Evolutionary conservation across 306 rosid species (phyloP), one percentile per base, ranked within the genome.

Genomic region (Casuarina glauca): DNA sequence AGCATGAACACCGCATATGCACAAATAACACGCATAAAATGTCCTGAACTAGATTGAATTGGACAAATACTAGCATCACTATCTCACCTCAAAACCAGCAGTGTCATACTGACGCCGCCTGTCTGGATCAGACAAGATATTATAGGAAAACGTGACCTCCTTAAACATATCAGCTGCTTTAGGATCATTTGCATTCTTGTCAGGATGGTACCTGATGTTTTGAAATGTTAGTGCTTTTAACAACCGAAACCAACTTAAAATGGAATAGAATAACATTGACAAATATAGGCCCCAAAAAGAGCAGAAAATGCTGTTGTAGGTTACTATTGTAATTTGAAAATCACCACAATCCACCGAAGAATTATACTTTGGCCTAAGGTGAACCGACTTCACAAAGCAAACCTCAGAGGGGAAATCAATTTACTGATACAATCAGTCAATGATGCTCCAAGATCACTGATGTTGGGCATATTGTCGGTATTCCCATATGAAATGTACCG

Each of bases 131-230:
- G 94, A 89, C 86, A 96, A 82, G 69, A 93, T 89, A 75, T 87
- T 91, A 55, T 96, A 91, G 16, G 99, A 96, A 86, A 96, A 91
- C 11, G 99, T 96, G 67, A 83, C 98, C 88, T 96, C 99, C 86
- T 90, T 93, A 83, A 96, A 96, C 89, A 85, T 85, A 82, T 96
- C 98, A 71, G 99, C 96, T 73, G 99, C 98, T 85, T 93, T 76
- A 86, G 99, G 98, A 84, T 96, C 98, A 75, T 96, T 96, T 45
- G 97, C 93, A 88, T 96, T 95, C 90, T 95, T 95, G 86, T 95
- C 98, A 19, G 98, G 98, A 82, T 95, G 98, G 76, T 89, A 95
- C 89, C 99, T 96, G 97, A 82, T 84, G 81, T 50, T 52, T 48
- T 71, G 79, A 55, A 57, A 46, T 66, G 50, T 78, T 3, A 67